Evolutionary conservation across 176 grass and related monocot species (phyloP).

Genomic region (Coix lacrymajobi): DNA sequence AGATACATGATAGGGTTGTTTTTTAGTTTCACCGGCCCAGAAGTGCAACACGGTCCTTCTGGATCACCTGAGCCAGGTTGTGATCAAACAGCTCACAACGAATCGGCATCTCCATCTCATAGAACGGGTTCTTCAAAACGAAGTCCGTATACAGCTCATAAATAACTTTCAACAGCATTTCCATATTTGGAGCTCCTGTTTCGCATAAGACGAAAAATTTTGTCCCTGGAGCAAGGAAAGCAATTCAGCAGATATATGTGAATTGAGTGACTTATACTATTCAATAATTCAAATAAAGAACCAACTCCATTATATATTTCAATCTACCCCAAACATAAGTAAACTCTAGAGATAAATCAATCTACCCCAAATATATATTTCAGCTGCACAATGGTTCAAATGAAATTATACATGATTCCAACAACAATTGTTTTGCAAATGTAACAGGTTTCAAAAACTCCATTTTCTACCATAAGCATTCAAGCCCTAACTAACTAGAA

Average conservation of each 20-base stretch:
- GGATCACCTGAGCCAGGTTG: conserved; percentile 75
- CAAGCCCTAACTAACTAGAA: not conserved
- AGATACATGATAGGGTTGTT: not conserved
- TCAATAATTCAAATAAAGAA: not conserved
- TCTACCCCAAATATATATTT: not conserved
- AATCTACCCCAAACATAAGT: not conserved
- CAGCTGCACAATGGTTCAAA: not conserved
- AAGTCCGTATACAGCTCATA: conserved; percentile 92
- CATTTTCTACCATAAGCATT: not conserved
- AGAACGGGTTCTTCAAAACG: conserved; percentile 95
- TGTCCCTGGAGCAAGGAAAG: conserved; percentile 50
- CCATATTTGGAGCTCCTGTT: conserved; percentile 64
- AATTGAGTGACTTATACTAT: not conserved
- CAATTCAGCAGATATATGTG: not conserved
- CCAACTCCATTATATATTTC: not conserved
- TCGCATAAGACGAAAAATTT: conserved; percentile 90
- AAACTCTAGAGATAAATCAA: not conserved
- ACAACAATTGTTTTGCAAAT: not conserved
- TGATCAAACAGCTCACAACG: conserved; percentile 92
- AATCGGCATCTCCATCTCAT: conserved; percentile 99
- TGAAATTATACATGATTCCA: not conserved
- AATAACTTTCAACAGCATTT: conserved; percentile 65
- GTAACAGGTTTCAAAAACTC: not conserved
- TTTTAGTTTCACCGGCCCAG: conserved; percentile 57
- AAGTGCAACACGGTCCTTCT: conserved; percentile 76